phyloP scores from a whole-genome alignment of 345 rosid genomes.

The Hirschfeldia incana region DNA sequence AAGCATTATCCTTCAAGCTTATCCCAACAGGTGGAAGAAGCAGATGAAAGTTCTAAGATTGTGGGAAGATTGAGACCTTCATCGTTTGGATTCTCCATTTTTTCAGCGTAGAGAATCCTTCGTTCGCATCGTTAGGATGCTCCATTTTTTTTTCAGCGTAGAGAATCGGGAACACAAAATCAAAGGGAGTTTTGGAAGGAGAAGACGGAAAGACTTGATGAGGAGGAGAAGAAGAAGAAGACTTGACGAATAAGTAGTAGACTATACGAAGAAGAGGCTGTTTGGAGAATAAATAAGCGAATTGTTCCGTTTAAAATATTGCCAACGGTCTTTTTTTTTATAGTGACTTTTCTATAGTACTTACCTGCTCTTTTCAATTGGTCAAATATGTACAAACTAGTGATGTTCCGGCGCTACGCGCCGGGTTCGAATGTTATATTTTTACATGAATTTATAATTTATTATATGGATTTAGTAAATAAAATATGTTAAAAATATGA shows the following conservation, averaged over 20 bases:
- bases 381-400: too few relatives aligned
- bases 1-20: too few relatives aligned
- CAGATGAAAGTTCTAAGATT: constrained; percentile 1
- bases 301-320: constrained; percentile 5
- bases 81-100: not conserved
- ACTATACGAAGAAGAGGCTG: constrained; percentile 16
- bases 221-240: not conserved
- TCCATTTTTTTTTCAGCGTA: too few relatives aligned
- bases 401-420: too few relatives aligned
- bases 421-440: too few relatives aligned
- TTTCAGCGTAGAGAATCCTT: not conserved
- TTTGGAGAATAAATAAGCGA: not conserved
- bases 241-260: not conserved
- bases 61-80: constrained; percentile 23
- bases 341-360: too few relatives aligned
- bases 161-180: not conserved
- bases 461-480: too few relatives aligned
- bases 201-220: constrained; percentile 13
- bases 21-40: too few relatives aligned
- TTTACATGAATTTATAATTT: too few relatives aligned
- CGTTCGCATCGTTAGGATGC: too few relatives aligned
- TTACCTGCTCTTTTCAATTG: too few relatives aligned
- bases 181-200: not conserved
- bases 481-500: too few relatives aligned
- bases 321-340: not conserved